Base-by-base conservation (phyloP, 1,139 yeast species). In the Hyphopichia burtonii region DNA sequence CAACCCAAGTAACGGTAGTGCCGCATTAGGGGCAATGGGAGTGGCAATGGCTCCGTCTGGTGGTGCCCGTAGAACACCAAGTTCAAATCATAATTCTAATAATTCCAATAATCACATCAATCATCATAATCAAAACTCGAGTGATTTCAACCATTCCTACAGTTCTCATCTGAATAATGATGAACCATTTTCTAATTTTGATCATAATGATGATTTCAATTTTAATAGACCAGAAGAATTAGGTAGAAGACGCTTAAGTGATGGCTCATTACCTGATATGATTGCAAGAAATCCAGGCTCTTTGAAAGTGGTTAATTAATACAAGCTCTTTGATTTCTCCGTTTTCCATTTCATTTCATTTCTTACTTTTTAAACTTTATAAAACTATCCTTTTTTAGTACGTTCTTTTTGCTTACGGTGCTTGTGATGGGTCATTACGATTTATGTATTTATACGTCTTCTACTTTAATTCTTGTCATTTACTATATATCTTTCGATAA, bases 211-310 rank as follows among this genome's bases (percentile, higher is more conserved):
- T 11, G 28, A 25, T 7, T 25, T 25, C 20, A 45, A 45, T 49
- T 52, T 38, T 44, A 48, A 57, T 18, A 49, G 35, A 48, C 56
- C 40, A 46, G 54, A 34, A 55, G 76, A 69, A 50, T 60, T 63
- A 53, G 68, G 79, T 49, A 74, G 66, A 63, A 70, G 76, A 52
- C 68, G 86, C 47, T 74, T 83, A 50, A 82, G 88, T 57, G 79
- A 83, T 49, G 85, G 86, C 8, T 81, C 86, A n/a, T 65, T 83
- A 48, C 90, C 89, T 0, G 89, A 83, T 59, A 72, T 73, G 76
- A 66, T 66, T 42, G 68, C 73, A n/a, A 58, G 74, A 43, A 66
- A 66, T 40, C 73, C 73, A 4, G 74, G 76, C 16, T 67, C 74
- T 12, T 61, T 73, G 43, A 72, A 73, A 55, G 78, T 73, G 44